A percentile compares a stretch with the other conserved stretches of the same genome.
These are phyloP conservation scores for Dimargaris xerosporica DNA, from an alignment of 192 early-diverging fungal species.

Conservation along the genomic window DNA sequence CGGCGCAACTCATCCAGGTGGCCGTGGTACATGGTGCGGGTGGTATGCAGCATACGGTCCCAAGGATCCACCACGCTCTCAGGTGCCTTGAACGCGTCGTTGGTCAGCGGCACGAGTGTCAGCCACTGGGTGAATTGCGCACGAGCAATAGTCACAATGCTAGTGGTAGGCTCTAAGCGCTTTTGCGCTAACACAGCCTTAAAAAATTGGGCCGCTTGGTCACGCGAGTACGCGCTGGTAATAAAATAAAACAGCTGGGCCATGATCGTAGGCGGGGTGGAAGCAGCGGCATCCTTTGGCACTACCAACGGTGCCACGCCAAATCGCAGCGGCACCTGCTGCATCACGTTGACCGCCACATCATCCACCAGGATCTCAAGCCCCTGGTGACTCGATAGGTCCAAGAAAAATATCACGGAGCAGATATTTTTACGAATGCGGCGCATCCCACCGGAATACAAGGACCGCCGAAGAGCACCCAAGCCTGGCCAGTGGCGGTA, in stretches of 20 bases:
- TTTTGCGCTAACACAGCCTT: conserved; percentile 20
- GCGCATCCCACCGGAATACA: conserved; percentile 53
- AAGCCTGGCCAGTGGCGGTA: conserved; percentile 56
- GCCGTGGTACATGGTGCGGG: conserved; percentile 3
- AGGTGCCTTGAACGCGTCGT: conserved; percentile 4
- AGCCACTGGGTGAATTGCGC: neutral
- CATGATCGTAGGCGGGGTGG: conserved; percentile 16
- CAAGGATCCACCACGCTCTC: conserved; percentile 11
- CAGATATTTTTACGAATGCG: conserved; percentile 66
- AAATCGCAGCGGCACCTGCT: conserved; percentile 68
- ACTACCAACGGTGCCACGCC: conserved; percentile 59
- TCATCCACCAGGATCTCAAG: conserved; percentile 44
- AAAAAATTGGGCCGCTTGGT: conserved; percentile 11
- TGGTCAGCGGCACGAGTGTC: neutral
- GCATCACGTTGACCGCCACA: conserved; percentile 42
- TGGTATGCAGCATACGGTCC: no score
- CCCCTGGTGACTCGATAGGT: conserved; percentile 41
- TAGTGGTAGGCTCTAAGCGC: conserved; percentile 15
- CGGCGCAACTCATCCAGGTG: conserved; percentile 9
- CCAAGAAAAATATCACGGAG: conserved; percentile 52
- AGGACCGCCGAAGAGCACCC: conserved; percentile 36
- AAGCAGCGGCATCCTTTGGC: conserved; percentile 13
- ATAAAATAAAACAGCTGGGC: conserved; percentile 22
- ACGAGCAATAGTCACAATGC: conserved; percentile 13
- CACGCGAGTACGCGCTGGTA: neutral